These are phyloP conservation scores for Cladosporium sp. DNA, from an alignment of 2,329 filamentous ascomycete species.

Conservation along the genomic window DNA sequence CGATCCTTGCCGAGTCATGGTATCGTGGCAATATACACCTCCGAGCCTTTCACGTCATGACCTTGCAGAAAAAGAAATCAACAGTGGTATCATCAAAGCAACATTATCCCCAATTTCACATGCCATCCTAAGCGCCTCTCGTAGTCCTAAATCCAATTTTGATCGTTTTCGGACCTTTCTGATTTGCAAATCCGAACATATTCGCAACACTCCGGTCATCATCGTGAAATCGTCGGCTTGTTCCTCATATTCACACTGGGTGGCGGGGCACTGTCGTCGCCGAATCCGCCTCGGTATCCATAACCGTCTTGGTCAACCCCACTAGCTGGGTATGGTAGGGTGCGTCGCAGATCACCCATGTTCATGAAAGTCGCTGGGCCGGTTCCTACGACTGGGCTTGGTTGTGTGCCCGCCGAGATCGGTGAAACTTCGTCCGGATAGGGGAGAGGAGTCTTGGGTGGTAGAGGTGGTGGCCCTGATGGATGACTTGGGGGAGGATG, in stretches of 20 bases:
- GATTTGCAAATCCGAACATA: background rate
- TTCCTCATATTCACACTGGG: slow-evolving; percentile 81
- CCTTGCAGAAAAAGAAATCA: background rate
- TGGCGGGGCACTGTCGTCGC: slow-evolving; percentile 53
- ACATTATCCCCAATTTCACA: background rate
- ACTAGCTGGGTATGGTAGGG: slow-evolving; percentile 75
- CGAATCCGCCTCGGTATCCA: slow-evolving; percentile 53
- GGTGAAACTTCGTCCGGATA: slow-evolving; percentile 24
- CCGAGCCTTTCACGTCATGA: background rate
- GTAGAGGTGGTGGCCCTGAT: slow-evolving; percentile 61
- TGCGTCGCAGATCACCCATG: slow-evolving; percentile 33
- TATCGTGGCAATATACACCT: background rate
- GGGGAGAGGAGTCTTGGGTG: slow-evolving; percentile 59
- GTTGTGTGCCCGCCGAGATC: slow-evolving; percentile 1
- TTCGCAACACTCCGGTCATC: background rate
- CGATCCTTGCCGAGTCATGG: background rate
- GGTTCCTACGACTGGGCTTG: slow-evolving; percentile 4
- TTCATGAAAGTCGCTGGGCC: slow-evolving; percentile 23
- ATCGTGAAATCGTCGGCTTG: slow-evolving; percentile 59
- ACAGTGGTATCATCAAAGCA: slow-evolving; percentile 6
- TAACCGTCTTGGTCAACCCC: slow-evolving; percentile 1
- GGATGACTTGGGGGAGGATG: background rate
- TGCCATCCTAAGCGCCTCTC: background rate
- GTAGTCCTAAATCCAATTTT: background rate
- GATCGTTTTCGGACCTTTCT: background rate